Conservation (phyloP, 768 basidiomycete species). For the Rickenella mellea region DNA sequence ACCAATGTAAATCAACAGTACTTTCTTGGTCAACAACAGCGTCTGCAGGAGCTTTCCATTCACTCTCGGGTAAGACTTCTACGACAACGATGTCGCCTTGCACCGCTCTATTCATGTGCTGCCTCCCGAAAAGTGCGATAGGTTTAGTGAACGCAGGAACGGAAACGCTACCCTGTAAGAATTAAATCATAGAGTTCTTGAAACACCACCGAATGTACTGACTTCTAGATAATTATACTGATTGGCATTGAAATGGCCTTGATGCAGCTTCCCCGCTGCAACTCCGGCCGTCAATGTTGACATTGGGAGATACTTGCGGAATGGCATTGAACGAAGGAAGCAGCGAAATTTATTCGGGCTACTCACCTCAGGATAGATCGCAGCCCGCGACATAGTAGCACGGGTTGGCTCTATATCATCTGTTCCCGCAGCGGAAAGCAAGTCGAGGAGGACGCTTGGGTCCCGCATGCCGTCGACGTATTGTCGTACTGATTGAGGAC, state of each 20-base stretch:
- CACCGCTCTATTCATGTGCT: conserved; percentile 93
- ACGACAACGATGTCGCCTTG: conserved; percentile 90
- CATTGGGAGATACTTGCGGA: conserved; percentile 63
- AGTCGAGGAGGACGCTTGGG: conserved; percentile 62
- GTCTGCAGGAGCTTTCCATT: conserved; percentile 90
- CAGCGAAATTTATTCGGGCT: not conserved
- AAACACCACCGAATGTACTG: conserved; percentile 11
- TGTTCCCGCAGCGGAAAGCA: conserved; percentile 62
- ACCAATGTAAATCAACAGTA: conserved; percentile 16
- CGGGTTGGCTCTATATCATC: conserved; percentile 56
- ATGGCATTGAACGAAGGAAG: not conserved
- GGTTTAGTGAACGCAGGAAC: conserved; percentile 68
- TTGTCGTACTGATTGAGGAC: conserved; percentile 42
- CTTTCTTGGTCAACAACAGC: conserved; percentile 93
- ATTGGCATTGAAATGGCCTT: conserved; percentile 93
- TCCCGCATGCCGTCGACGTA: conserved; percentile 74
- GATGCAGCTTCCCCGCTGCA: conserved; percentile 74
- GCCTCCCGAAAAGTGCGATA: conserved; percentile 75
- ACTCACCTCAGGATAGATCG: conserved; percentile 69
- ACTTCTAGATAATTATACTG: conserved; percentile 95
- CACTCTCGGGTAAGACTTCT: conserved; percentile 73
- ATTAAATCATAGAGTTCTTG: too few species aligned
- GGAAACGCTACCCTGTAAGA: conserved; percentile 63
- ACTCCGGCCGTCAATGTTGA: conserved; percentile 70
- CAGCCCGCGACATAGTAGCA: conserved; percentile 37